Evolutionary conservation across 257 asterid species (phyloP).

Genomic region (Paraleonurus japonicus): DNA sequence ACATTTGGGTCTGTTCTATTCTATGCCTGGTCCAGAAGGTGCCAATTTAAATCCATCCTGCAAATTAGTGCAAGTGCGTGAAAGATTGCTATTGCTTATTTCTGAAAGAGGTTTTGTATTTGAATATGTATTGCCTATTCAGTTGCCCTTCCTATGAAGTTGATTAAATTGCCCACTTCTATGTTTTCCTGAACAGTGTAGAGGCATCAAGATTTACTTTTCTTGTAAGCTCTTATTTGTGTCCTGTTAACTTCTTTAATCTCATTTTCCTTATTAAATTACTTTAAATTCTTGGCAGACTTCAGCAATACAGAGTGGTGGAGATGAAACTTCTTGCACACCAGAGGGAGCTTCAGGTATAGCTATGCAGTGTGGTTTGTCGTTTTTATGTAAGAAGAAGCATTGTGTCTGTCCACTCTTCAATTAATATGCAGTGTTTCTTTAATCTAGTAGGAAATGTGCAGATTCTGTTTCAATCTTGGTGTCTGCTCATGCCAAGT

Average conservation of each 20-base stretch:
- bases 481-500: background rate
- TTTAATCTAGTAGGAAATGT: background rate
- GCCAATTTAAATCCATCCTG: background rate
- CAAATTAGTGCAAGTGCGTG: background rate
- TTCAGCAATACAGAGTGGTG: conserved; percentile 63
- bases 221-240: background rate
- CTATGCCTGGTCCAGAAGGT: background rate
- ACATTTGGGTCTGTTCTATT: background rate
- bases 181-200: background rate
- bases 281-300: conserved; percentile 42
- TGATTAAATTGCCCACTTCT: background rate
- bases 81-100: background rate
- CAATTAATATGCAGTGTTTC: background rate
- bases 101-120: background rate
- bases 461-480: background rate
- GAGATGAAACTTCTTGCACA: conserved; percentile 70
- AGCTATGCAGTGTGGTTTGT: background rate
- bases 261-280: background rate
- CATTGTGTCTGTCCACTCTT: background rate
- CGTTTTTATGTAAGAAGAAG: background rate
- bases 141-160: background rate
- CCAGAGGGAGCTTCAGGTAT: conserved; percentile 76
- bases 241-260: background rate
- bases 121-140: background rate
- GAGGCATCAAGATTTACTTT: background rate